Evolutionary conservation across 2,329 filamentous ascomycete genomes (phyloP).

Genomic region (Didymella lethalis): DNA sequence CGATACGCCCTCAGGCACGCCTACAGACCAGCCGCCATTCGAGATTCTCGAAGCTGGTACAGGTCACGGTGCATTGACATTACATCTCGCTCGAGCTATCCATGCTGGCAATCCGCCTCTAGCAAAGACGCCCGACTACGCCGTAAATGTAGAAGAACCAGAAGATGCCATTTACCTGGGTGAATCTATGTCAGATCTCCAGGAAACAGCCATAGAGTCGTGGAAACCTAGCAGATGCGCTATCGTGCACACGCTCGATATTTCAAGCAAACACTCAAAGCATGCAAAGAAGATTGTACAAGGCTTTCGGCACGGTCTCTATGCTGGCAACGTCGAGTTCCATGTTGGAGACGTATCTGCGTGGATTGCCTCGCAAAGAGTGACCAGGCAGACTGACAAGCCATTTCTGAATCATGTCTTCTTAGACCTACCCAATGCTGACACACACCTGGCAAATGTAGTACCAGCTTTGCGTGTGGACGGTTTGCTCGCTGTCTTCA

Average conservation of each 20-base stretch:
- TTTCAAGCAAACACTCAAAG: slow-evolving; percentile 66
- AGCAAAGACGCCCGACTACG: slow-evolving; percentile 42
- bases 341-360: slow-evolving; percentile 71
- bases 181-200: slow-evolving; percentile 43
- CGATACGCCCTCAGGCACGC: slow-evolving; percentile 46
- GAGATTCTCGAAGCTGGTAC: slow-evolving; percentile 87
- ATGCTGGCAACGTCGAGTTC: slow-evolving; percentile 75
- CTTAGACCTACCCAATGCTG: slow-evolving; percentile 74
- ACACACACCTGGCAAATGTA: slow-evolving; percentile 61
- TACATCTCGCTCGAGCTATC: slow-evolving; percentile 77
- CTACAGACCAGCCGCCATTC: slow-evolving; percentile 56
- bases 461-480: slow-evolving; percentile 68
- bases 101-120: slow-evolving; percentile 73
- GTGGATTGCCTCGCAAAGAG: slow-evolving; percentile 65
- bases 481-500: slow-evolving; percentile 74
- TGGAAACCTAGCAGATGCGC: slow-evolving; percentile 64
- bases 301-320: slow-evolving; percentile 74
- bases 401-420: slow-evolving; percentile 76
- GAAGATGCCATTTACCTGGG: slow-evolving; percentile 45
- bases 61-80: slow-evolving; percentile 80
- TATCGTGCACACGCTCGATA: slow-evolving; percentile 78
- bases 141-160: slow-evolving; percentile 30
- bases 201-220: slow-evolving; percentile 38
- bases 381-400: slow-evolving; percentile 41
- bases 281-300: slow-evolving; percentile 71